Evolutionary conservation across 495 filamentous ascomycete genomes (phyloP), one percentile per base, ranked within the genome.

Genomic region (Lasiosphaeria ovina): DNA sequence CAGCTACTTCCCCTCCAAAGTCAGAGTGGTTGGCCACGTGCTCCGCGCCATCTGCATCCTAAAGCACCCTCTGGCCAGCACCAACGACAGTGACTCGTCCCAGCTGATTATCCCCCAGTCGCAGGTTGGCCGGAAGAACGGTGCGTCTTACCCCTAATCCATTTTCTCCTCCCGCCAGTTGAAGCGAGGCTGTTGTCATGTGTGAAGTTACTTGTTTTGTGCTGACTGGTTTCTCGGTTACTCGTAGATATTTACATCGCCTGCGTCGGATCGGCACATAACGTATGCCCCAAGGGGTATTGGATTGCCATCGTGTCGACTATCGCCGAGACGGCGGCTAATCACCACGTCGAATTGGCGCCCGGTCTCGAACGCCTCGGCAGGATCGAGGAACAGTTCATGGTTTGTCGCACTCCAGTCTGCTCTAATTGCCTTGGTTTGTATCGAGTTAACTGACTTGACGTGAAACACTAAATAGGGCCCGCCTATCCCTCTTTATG

Each of bases 271-370:
- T 89, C 92, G 34, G 90, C 93, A 8, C 95, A 98, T 81, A 98
- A 96, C 71, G 95, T 98, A 66, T 98, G 95, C 79, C 94, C 95
- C 57, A 96, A 96, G 82, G 94, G 93, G 47, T 98, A 97, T 83
- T 98, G 96, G 79, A 92, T 99, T 66, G 95, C 94, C 61, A 97
- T 97, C 66, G 92, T 99, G 55, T 96, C 91, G 53, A 99, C 95
- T 59, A 96, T 99, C 65, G 91, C 96, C 66, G 94, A 99, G 81
- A 87, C 86, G 45, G 78, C 85, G 62, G 86, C 88, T 61, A 98
- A 99, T 81, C 93, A 95, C 77, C 95, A 98, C 74, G 74, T 96
- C 33, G 94, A 99, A 77, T 87, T 99, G 4, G 88, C 93, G 72
- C 87, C 93, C 31, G 94, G 94, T 59, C 89, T 99, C 62, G 92